These are phyloP conservation scores for Solanum hybrid DNA, from an alignment of 305 asterid genomes.

Conservation along the genomic window DNA sequence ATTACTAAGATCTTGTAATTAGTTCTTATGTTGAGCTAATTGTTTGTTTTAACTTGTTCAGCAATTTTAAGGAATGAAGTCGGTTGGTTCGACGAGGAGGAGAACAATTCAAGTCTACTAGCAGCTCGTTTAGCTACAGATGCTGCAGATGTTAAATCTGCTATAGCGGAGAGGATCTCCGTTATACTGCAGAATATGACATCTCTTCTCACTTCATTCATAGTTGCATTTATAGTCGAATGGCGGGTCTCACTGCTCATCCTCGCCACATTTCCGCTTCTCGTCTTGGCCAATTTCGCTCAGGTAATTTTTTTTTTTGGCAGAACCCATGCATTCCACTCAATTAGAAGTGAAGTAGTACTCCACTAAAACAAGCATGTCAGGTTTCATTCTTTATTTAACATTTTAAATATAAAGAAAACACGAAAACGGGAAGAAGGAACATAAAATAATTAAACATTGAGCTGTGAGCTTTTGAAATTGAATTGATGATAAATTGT, in stretches of 20 bases:
- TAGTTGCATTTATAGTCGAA: conserved; percentile 88
- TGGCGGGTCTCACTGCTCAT: conserved; percentile 96
- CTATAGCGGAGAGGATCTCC: conserved; percentile 93
- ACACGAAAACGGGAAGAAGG: not conserved
- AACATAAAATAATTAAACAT: not conserved
- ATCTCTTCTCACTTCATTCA: conserved; percentile 90
- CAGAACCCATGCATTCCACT: not conserved
- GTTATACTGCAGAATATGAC: conserved; percentile 96
- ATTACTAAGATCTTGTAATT: not conserved
- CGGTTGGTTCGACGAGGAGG: conserved; percentile 98
- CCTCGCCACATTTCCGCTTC: conserved; percentile 82
- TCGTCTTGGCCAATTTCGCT: conserved; percentile 93
- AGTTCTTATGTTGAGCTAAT: not conserved
- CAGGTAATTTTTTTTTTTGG: conserved; percentile 39
- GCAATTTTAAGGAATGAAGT: conserved; percentile 93
- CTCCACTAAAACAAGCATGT: not conserved
- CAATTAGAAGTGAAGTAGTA: not conserved
- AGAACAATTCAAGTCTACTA: conserved; percentile 81
- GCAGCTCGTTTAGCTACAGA: conserved; percentile 88
- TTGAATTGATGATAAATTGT: not conserved
- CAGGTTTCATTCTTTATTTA: not conserved
- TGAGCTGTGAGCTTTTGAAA: not conserved
- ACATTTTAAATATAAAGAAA: not conserved
- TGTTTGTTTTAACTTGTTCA: conserved; percentile 9
- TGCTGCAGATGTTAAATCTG: conserved; percentile 93